Percentiles rank a stretch among this genome's conserved stretches.
Evolutionary conservation across 805 yeast species (phyloP).

Genomic region (Monosporozyma unispora): DNA sequence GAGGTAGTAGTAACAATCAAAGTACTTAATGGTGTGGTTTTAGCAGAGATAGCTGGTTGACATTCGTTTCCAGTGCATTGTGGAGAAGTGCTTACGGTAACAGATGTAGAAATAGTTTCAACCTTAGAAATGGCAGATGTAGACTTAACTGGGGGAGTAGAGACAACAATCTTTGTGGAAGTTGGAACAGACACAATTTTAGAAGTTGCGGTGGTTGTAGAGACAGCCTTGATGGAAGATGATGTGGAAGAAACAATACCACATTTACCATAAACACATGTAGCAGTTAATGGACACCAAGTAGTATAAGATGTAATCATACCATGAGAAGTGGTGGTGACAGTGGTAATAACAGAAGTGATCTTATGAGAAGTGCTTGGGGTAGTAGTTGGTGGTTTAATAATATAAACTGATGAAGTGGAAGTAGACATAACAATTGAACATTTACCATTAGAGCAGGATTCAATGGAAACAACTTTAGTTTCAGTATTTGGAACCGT

Average conservation of each 20-base stretch:
- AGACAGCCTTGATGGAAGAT: slow-evolving; percentile 14
- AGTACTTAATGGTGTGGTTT: background rate
- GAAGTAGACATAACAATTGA: background rate
- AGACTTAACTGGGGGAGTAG: background rate
- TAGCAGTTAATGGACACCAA: slow-evolving; percentile 17
- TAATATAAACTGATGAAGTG: background rate
- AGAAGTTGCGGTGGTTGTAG: slow-evolving; percentile 4
- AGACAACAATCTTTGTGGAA: background rate
- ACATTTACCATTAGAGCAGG: slow-evolving; percentile 6
- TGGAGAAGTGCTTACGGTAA: background rate
- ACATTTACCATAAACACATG: slow-evolving; percentile 1
- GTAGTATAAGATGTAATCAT: slow-evolving; percentile 23
- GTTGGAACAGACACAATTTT: background rate
- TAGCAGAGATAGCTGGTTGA: background rate
- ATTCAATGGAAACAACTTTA: slow-evolving; percentile 1
- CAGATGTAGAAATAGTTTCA: too few relatives aligned
- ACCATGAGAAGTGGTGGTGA: slow-evolving; percentile 21
- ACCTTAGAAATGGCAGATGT: background rate
- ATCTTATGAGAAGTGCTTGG: slow-evolving; percentile 1
- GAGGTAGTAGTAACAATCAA: slow-evolving; percentile 1
- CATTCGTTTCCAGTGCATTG: background rate
- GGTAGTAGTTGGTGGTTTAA: background rate
- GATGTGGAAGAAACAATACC: slow-evolving; percentile 4
- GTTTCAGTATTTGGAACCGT: background rate
- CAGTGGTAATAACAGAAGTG: slow-evolving; percentile 6